A percentile compares a stretch with the other conserved stretches of the same genome.
These are phyloP conservation scores for Posidonia oceanica DNA, from an alignment of 116 monocot genomes.

Conservation along the genomic window DNA sequence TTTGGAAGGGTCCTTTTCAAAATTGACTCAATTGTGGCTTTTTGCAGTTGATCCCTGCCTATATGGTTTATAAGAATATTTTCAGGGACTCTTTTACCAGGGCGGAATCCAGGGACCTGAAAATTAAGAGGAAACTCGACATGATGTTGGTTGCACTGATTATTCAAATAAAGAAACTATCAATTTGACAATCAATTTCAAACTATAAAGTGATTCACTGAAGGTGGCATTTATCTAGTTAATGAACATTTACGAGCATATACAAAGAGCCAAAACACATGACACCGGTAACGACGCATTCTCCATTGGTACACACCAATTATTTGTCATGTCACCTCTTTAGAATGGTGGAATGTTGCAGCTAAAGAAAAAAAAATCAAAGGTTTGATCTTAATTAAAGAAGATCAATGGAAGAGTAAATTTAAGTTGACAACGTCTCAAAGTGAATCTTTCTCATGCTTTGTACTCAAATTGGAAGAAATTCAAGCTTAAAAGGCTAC, in stretches of 20 bases:
- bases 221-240: no score
- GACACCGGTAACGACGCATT: no score
- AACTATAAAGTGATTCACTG: no score
- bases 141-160: not conserved
- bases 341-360: no score
- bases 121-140: not conserved
- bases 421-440: not conserved
- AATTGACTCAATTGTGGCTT: constrained; percentile 76
- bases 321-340: no score
- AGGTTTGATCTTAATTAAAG: no score
- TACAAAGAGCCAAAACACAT: no score
- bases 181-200: not conserved
- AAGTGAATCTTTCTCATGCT: not conserved
- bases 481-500: constrained; percentile 16
- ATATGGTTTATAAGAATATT: constrained; percentile 67
- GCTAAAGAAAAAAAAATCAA: no score
- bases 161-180: not conserved
- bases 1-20: constrained; percentile 81
- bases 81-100: constrained; percentile 85
- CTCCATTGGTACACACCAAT: no score
- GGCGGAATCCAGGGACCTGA: constrained; percentile 95
- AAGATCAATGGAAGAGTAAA: no score
- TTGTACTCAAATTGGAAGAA: not conserved
- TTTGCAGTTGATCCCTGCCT: constrained; percentile 48
- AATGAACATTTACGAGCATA: no score